phyloP scores from a whole-genome alignment of 768 basidiomycete species.

The Leccinum uliginosum region DNA sequence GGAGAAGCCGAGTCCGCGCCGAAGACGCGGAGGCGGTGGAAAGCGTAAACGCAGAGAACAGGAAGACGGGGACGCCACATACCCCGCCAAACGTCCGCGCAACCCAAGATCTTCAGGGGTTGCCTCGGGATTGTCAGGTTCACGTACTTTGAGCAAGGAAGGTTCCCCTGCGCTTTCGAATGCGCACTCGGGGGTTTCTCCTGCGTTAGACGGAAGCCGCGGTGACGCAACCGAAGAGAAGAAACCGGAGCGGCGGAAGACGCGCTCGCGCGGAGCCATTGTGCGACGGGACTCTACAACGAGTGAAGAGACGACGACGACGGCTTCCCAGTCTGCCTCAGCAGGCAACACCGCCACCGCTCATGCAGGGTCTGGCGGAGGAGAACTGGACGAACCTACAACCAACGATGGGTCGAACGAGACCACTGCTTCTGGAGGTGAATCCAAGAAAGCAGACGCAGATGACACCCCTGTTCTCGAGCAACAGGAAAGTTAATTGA shows the following conservation, averaged over 20 bases:
- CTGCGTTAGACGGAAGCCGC: slow-evolving; percentile 14
- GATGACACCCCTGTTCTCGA: background rate
- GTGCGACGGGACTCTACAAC: slow-evolving; percentile 48
- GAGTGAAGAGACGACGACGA: slow-evolving; percentile 43
- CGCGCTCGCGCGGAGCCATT: slow-evolving; percentile 39
- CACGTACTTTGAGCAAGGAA: slow-evolving; percentile 31
- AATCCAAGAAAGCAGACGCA: slow-evolving; percentile 3
- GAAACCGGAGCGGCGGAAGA: slow-evolving; percentile 41
- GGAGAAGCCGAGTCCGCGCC: slow-evolving; percentile 49
- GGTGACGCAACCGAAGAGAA: slow-evolving; percentile 16
- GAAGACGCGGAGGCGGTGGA: slow-evolving; percentile 40
- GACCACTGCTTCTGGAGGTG: background rate
- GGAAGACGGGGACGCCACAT: slow-evolving; percentile 63
- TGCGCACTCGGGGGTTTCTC: slow-evolving; percentile 21
- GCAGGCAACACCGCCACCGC: slow-evolving; percentile 14
- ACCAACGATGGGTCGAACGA: slow-evolving; percentile 6
- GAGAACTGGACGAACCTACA: slow-evolving; percentile 13
- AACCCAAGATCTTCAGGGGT: slow-evolving; percentile 40
- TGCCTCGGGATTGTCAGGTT: slow-evolving; percentile 10
- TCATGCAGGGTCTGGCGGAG: slow-evolving; percentile 14
- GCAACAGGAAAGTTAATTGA: slow-evolving; percentile 3
- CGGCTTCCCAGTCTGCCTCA: slow-evolving; percentile 32
- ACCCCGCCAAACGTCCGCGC: slow-evolving; percentile 66
- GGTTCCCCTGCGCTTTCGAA: slow-evolving; percentile 38
- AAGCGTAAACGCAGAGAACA: slow-evolving; percentile 55